Evolutionary conservation across 1,284 basidiomycete genomes (phyloP), one percentile per base, ranked within the genome.

Genomic region (Salmacisia buchloeana): DNA sequence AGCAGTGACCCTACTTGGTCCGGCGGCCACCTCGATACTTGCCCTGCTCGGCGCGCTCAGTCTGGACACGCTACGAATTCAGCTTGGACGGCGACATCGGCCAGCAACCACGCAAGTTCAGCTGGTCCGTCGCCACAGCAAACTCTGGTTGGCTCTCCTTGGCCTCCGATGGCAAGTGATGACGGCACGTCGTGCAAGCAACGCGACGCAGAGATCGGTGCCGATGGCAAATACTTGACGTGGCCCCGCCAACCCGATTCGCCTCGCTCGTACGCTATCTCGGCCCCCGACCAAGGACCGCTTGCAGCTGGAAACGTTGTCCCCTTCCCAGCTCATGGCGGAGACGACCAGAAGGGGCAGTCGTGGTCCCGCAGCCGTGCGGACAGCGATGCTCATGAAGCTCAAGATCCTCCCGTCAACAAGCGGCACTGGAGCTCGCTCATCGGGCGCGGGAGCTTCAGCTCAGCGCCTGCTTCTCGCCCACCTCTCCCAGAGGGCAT

Each of bases 391-490:
- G 10, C 49, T 31, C 49, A 25, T 13, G 18, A 10, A 25, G 49
- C 31, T 3, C 21, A 27, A 10, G 27, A 43, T 18, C 10, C 25
- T 9, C 49, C 49, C 3, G 41, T 43, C 41, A 54, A 33, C 49
- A 54, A 54, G 29, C 49, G 49, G 25, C 23, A 31, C 3, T 54
- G 49, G 49, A 54, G 49, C 31, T 54, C 49, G 4, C 31, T 54
- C 25, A 54, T 54, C 49, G 27, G 49, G 18, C 49, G 49, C 29
- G 29, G 23, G 29, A 54, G 27, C 31, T 54, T 31, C 7, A 54
- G n/a, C 49, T 33, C 49, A 15, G 10, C 49, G 3, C 9, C 15
- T 9, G 29, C 29, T 15, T 33, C 27, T 2, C 49, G 49, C 12
- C 25, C 49, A 10, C 49, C 49, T 12, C 27, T 54, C 18, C 49